Conservation (phyloP, 495 filamentous ascomycete species). For the Amorphotheca resinae region DNA sequence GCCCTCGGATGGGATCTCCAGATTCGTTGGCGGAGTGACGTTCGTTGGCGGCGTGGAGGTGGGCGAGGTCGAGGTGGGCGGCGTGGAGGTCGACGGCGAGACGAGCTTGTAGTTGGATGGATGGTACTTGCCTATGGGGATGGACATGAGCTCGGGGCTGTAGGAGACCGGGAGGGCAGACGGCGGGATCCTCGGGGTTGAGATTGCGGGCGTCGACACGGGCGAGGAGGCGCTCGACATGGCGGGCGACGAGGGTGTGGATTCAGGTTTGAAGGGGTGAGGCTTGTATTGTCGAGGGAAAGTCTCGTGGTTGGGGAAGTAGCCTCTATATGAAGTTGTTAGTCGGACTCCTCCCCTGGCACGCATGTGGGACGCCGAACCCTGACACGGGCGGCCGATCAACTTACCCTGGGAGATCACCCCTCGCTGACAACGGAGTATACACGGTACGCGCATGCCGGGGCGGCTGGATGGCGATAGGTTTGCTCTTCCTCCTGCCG, state of each 20-base stretch:
- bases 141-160: slow-evolving; percentile 5
- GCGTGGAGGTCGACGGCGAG: slow-evolving; percentile 3
- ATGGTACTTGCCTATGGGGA: slow-evolving; percentile 44
- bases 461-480: slow-evolving; percentile 36
- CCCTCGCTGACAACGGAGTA: slow-evolving; percentile 36
- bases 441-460: slow-evolving; percentile 16
- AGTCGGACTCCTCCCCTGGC: not conserved
- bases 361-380: not conserved
- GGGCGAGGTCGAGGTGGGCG: slow-evolving; percentile 2
- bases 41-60: slow-evolving; percentile 5
- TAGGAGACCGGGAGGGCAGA: not conserved
- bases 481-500: slow-evolving; percentile 23
- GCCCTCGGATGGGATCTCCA: slow-evolving; percentile 4
- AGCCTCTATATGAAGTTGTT: slow-evolving; percentile 27
- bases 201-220: slow-evolving; percentile 1
- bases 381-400: not conserved
- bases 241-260: slow-evolving; percentile 1
- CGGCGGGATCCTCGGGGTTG: not conserved
- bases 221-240: slow-evolving; percentile 11
- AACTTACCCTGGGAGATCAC: slow-evolving; percentile 37
- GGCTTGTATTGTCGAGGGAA: slow-evolving; percentile 6
- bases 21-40: slow-evolving; percentile 6
- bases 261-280: slow-evolving; percentile 5
- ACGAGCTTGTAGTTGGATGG: slow-evolving; percentile 34
- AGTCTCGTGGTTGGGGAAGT: slow-evolving; percentile 40